A percentile compares a stretch with the other conserved stretches of the same genome.
These are phyloP conservation scores for Waltiozyma sp. DNA, from an alignment of 1,139 yeast genomes.

Conservation along the genomic window DNA sequence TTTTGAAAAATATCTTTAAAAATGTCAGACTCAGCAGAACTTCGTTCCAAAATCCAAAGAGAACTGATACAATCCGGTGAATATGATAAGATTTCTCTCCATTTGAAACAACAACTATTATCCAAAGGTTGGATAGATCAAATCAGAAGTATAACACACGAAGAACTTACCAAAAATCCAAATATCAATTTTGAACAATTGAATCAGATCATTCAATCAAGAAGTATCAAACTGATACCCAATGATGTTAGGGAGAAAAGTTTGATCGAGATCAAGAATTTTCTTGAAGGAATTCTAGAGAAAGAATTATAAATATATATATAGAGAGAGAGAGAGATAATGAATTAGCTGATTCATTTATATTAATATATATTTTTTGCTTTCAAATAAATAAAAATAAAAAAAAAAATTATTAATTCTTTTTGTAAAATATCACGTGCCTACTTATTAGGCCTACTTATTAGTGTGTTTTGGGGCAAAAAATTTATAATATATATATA, in stretches of 20 bases:
- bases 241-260: constrained; percentile 50
- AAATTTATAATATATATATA: too few relatives aligned
- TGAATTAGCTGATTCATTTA: too few relatives aligned
- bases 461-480: too few relatives aligned
- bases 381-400: too few relatives aligned
- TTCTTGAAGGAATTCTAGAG: constrained; percentile 38
- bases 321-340: too few relatives aligned
- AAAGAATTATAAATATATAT: constrained; percentile 15
- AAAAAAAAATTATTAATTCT: too few relatives aligned
- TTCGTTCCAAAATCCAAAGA: constrained; percentile 56
- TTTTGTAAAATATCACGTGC: too few relatives aligned
- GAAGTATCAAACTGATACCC: constrained; percentile 52
- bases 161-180: constrained; percentile 29
- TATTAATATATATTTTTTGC: too few relatives aligned
- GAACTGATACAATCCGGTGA: constrained; percentile 70
- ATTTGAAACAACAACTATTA: constrained; percentile 50
- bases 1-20: too few relatives aligned
- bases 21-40: constrained; percentile 24
- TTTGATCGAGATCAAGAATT: constrained; percentile 44
- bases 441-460: too few relatives aligned
- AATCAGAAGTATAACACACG: constrained; percentile 46
- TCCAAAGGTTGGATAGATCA: constrained; percentile 85
- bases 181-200: constrained; percentile 42
- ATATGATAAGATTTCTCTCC: constrained; percentile 47
- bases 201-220: constrained; percentile 44